Evolutionary conservation across 1,139 yeast genomes (phyloP).

Genomic region (Blastobotrys buckinghamii): DNA sequence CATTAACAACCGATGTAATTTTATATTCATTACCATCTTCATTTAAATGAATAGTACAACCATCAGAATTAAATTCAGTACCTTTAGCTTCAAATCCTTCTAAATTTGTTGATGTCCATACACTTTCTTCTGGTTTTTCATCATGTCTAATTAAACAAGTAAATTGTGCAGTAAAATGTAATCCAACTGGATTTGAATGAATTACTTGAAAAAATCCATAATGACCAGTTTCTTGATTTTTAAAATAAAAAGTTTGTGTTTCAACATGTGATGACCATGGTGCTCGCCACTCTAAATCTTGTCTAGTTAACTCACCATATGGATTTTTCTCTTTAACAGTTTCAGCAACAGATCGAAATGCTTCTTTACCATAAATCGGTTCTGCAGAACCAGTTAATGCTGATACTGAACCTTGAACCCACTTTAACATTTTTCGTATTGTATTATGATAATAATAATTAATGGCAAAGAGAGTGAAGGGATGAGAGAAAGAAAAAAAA

Average conservation of each 20-base stretch:
- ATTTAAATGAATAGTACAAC: conserved; percentile 53
- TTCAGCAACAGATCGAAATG: conserved; percentile 76
- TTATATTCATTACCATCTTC: conserved; percentile 52
- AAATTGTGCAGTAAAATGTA: conserved; percentile 90
- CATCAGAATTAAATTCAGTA: conserved; percentile 66
- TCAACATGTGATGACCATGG: conserved; percentile 88
- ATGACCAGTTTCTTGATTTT: conserved; percentile 54
- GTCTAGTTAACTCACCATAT: conserved; percentile 46
- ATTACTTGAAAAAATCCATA: conserved; percentile 91
- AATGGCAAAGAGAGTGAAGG: not conserved
- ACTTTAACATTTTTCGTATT: conserved; percentile 52
- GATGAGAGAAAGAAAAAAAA: conserved; percentile 1
- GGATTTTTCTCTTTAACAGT: conserved; percentile 50
- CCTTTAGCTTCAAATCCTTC: conserved; percentile 76
- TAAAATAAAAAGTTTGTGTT: conserved; percentile 87
- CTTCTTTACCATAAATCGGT: conserved; percentile 91
- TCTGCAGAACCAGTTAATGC: conserved; percentile 96
- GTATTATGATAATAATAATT: not conserved
- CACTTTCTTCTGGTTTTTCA: conserved; percentile 42
- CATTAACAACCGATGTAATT: conserved; percentile 60
- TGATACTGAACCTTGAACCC: conserved; percentile 78
- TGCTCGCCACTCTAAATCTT: conserved; percentile 68
- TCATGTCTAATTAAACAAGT: conserved; percentile 73
- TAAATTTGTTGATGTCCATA: conserved; percentile 89
- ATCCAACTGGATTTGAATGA: conserved; percentile 85